phyloP scores from a whole-genome alignment of 1,139 yeast genomes.

The Yamadazyma taylorii region DNA sequence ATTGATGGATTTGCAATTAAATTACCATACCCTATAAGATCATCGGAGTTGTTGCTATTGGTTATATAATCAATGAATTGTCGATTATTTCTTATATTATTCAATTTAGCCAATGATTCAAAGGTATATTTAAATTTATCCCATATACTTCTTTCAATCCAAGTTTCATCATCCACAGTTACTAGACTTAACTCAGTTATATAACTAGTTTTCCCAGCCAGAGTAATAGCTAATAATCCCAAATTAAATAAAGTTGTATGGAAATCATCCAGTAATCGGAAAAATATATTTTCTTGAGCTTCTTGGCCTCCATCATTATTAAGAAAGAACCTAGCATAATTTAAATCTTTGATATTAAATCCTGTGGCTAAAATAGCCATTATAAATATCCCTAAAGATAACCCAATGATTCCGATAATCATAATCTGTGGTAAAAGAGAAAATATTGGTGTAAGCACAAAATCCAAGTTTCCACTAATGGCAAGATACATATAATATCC shows the following conservation, averaged over 20 bases:
- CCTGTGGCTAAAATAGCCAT: constrained; percentile 65
- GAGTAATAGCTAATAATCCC: constrained; percentile 63
- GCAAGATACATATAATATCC: constrained; percentile 45
- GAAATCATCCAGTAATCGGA: constrained; percentile 58
- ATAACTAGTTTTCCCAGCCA: constrained; percentile 67
- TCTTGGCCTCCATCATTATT: constrained; percentile 27
- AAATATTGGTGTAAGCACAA: too few species aligned
- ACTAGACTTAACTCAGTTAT: constrained; percentile 59
- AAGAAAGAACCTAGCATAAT: constrained; percentile 48
- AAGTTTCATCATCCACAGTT: constrained; percentile 51
- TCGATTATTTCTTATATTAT: background rate
- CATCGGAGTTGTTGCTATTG: constrained; percentile 17
- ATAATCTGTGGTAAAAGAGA: constrained; percentile 63
- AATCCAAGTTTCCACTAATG: too few species aligned
- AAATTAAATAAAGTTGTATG: constrained; percentile 59
- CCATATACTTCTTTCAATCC: constrained; percentile 51
- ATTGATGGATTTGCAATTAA: constrained; percentile 30
- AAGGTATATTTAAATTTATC: constrained; percentile 13
- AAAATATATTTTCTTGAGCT: constrained; percentile 14
- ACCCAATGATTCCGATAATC: constrained; percentile 46
- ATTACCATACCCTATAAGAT: constrained; percentile 35
- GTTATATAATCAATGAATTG: constrained; percentile 17
- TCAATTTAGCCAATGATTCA: constrained; percentile 4
- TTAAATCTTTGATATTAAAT: constrained; percentile 42
- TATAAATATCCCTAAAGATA: constrained; percentile 52